Evolutionary conservation across 768 basidiomycete genomes (phyloP).

Genomic region (Rhizopogon vinicolor): DNA sequence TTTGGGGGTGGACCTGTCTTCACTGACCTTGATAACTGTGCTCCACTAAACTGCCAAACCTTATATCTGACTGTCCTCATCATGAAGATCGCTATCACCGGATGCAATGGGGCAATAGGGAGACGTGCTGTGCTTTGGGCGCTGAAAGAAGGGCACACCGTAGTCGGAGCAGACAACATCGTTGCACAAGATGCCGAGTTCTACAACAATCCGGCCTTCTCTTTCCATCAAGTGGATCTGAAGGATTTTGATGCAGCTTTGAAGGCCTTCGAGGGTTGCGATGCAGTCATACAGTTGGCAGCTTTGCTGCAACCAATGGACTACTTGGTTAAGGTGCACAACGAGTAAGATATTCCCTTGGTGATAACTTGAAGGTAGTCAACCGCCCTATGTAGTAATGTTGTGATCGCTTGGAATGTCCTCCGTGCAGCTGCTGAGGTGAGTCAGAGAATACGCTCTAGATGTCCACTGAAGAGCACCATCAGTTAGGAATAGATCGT

Average conservation of each 20-base stretch:
- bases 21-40: no score
- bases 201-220: constrained; percentile 28
- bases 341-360: constrained; percentile 37
- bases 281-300: constrained; percentile 58
- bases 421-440: constrained; percentile 67
- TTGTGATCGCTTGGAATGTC: constrained; percentile 66
- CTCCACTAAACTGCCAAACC: no score
- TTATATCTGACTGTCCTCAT: not conserved
- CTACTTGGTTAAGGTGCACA: constrained; percentile 52
- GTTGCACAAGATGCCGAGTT: constrained; percentile 14
- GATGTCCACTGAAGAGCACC: not conserved
- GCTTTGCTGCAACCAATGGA: constrained; percentile 42
- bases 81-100: constrained; percentile 57
- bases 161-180: constrained; percentile 49
- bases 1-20: no score
- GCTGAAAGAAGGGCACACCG: constrained; percentile 42
- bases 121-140: constrained; percentile 46
- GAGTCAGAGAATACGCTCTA: not conserved
- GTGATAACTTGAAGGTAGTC: not conserved
- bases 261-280: constrained; percentile 43
- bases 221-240: constrained; percentile 44
- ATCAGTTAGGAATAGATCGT: constrained; percentile 51
- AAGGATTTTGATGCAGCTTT: constrained; percentile 43
- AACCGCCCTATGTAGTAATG: constrained; percentile 40
- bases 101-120: constrained; percentile 56